Base-by-base conservation (phyloP, 371 early-diverging fungal genomes). In the Mortierella sp. region DNA sequence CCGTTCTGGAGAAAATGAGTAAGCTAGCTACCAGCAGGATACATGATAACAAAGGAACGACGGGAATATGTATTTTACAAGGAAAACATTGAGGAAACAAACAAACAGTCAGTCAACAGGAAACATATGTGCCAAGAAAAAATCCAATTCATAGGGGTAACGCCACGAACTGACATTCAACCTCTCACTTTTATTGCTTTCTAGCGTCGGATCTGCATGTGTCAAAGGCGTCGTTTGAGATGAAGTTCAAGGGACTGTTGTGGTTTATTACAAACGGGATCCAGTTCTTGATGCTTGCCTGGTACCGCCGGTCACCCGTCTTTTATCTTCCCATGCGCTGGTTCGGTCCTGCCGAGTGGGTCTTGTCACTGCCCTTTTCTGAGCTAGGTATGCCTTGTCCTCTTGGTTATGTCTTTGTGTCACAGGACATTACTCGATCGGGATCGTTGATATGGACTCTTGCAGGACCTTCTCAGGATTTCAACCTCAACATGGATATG, bases 261-360 rank as follows among this genome's bases (percentile, higher is more conserved):
- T 95, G 96, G 86, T 92, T 92, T 56, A 44, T 93, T 24, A 89
- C 96, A 14, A 95, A 94, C 89, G 93, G 93, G n/a, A 77, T 94
- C 35, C 95, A 97, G 73, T 80, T 94, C 11, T 49, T 91, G 11
- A 83, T 97, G 82, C 88, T 95, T 32, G 70, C 95, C 49, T 93
- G 91, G 92, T 97, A 91, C 88, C 89, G 95, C 71, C 90, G 93
- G 10, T 83, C 84, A 24, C 92, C 97, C 3, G 95, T 97, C 78
- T 96, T 98, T 73, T 97, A 94, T 81, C 83, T 97, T 14, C 97
- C 98, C 24, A 75, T 87, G 6, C 94, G 93, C 49, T 97, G 97
- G 97, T 94, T 97, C 81, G 96, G 97, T 14, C 97, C 97, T 46
- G 91, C 94, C 24, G 89, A 94, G 49, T 89, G 90, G 75, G 81